These are phyloP conservation scores for Glycine latifolia DNA, from an alignment of 306 rosid species.

Conservation along the genomic window DNA sequence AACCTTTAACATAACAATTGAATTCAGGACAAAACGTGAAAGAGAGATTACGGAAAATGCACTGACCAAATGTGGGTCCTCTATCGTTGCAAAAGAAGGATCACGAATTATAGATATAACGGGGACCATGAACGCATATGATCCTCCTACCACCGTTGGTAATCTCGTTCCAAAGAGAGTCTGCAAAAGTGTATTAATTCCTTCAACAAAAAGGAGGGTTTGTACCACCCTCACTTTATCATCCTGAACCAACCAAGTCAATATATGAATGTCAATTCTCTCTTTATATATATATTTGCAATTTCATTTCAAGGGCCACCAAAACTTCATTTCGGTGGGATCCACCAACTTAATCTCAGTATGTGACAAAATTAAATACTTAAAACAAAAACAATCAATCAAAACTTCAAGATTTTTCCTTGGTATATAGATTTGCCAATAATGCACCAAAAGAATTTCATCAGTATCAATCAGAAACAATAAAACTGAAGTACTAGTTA, in stretches of 20 bases:
- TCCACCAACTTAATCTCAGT: neutral
- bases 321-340: too few species aligned
- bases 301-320: too few species aligned
- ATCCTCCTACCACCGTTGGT: constrained; percentile 96
- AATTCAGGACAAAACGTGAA: constrained; percentile 9
- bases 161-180: constrained; percentile 94
- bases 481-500: neutral
- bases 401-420: neutral
- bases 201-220: constrained; percentile 91
- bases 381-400: constrained; percentile 1
- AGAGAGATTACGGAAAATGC: constrained; percentile 19
- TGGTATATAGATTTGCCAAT: neutral
- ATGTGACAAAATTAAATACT: constrained; percentile 29
- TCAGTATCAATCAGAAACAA: constrained; percentile 15
- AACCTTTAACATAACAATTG: neutral
- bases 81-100: constrained; percentile 64
- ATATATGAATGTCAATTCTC: constrained; percentile 33
- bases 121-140: constrained; percentile 97
- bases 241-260: constrained; percentile 58
- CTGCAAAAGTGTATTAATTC: constrained; percentile 92
- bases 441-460: constrained; percentile 1
- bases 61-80: constrained; percentile 79
- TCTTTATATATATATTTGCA: neutral
- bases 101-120: constrained; percentile 91
- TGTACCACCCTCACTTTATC: constrained; percentile 99